Base-by-base conservation (phyloP, 495 filamentous ascomycete genomes). In the Penicillium turbatum region DNA sequence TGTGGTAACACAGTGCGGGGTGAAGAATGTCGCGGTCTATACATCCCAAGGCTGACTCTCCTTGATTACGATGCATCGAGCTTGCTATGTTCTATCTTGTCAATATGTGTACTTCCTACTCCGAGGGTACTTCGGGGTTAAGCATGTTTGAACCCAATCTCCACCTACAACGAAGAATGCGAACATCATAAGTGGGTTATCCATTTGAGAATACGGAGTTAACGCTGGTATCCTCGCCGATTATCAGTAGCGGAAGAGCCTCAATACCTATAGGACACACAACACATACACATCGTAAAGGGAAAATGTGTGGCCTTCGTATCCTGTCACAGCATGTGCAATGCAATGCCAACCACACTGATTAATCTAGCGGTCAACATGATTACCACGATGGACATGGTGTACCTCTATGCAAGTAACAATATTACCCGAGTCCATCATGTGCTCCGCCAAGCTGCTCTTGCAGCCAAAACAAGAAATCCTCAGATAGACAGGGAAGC, bases 341-440 rank as follows among this genome's bases (percentile, higher is more conserved):
- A 37, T 16, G 35, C n/a, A 30, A 24, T 16, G 6, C 41, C 16
- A 5, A 35, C 7, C 34, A 29, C 9, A 17, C 34, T 11, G 13
- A 35, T 29, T 16, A 32, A 41, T 34, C 29, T 32, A 31, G 17
- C 12, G 36, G 37, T 17, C 48, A 24, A 48, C 15, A 12, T 2
- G 21, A 38, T 19, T 24, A 19, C 16, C 12, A 19, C 32, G 1
- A 30, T 21, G 11, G 16, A 41, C 16, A 32, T 4, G 6, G 15
- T 11, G 19, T 16, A 6, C 15, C 27, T 27, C 36, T 6, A 9
- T 11, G 2, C 12, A 8, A 34, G 15, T 41, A 16, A 30, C 27
- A 51, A 39, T 51, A 51, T 21, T 30, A 31, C 36, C 48, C 48
- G 48, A 51, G 36, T 32, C 35, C 13, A 16, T 51, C 29, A 41